These are phyloP conservation scores for Cercospora zeae-maydis DNA, from an alignment of 2,329 filamentous ascomycete genomes.

Conservation along the genomic window DNA sequence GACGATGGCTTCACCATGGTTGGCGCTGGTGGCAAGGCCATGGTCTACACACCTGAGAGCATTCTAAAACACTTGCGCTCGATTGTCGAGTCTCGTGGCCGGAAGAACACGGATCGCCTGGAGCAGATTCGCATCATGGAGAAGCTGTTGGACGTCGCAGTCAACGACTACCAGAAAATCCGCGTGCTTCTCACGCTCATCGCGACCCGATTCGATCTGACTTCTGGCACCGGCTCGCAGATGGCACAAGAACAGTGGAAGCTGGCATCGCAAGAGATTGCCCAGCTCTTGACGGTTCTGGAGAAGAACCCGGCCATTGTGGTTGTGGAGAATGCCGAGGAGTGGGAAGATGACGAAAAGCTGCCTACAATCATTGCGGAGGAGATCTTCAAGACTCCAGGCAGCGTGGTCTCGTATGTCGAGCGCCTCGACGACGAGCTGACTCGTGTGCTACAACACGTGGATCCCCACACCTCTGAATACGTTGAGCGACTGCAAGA, in stretches of 20 bases:
- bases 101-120: slow-evolving; percentile 94
- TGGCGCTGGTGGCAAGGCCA: slow-evolving; percentile 79
- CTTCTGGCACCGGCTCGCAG: slow-evolving; percentile 70
- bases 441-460: slow-evolving; percentile 91
- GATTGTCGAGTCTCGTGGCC: slow-evolving; percentile 92
- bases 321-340: slow-evolving; percentile 86
- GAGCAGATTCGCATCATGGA: slow-evolving; percentile 99
- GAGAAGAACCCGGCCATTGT: slow-evolving; percentile 76
- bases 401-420: slow-evolving; percentile 89
- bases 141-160: slow-evolving; percentile 84
- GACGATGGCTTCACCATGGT: slow-evolving; percentile 88
- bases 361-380: slow-evolving; percentile 67
- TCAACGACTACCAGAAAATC: slow-evolving; percentile 88
- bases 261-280: slow-evolving; percentile 81
- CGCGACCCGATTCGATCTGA: slow-evolving; percentile 90
- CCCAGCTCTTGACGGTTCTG: slow-evolving; percentile 70
- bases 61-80: slow-evolving; percentile 94
- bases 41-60: slow-evolving; percentile 93
- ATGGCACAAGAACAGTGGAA: slow-evolving; percentile 99
- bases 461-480: slow-evolving; percentile 97
- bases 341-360: slow-evolving; percentile 99
- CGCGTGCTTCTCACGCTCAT: slow-evolving; percentile 87
- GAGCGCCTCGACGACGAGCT: slow-evolving; percentile 97
- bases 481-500: slow-evolving; percentile 95
- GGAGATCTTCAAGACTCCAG: slow-evolving; percentile 85